Evolutionary conservation across 768 basidiomycete species (phyloP).

Genomic region (Leucocoprinus leucothites): DNA sequence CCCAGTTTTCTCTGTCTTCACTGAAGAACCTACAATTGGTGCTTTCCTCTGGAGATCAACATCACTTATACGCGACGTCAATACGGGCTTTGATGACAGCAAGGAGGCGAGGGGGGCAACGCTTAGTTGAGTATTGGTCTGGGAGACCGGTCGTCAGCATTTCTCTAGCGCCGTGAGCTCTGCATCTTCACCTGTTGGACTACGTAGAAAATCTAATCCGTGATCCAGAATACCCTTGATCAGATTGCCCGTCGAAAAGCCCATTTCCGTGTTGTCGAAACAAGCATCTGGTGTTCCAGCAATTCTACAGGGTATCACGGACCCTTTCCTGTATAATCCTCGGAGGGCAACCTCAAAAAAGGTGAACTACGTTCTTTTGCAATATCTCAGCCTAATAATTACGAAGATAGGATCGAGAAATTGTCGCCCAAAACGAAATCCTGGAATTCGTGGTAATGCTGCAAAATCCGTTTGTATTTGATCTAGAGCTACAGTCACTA

Average conservation of each 20-base stretch:
- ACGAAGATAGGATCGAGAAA: constrained; percentile 43
- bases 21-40: constrained; percentile 69
- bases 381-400: not conserved
- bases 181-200: not conserved
- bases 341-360: constrained; percentile 56
- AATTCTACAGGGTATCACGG: constrained; percentile 55
- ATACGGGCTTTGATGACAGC: constrained; percentile 71
- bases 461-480: constrained; percentile 92
- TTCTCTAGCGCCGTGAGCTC: constrained; percentile 67
- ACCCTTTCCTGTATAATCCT: constrained; percentile 93
- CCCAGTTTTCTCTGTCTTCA: constrained; percentile 87
- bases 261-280: constrained; percentile 49
- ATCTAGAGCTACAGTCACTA: constrained; percentile 81
- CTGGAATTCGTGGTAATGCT: constrained; percentile 82
- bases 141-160: constrained; percentile 77
- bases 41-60: constrained; percentile 75
- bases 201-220: constrained; percentile 7
- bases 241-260: constrained; percentile 73
- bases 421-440: constrained; percentile 79
- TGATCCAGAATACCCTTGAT: constrained; percentile 59
- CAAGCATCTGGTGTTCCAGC: constrained; percentile 38
- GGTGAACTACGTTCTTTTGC: constrained; percentile 34
- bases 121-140: constrained; percentile 83
- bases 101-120: constrained; percentile 71
- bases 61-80: constrained; percentile 71